phyloP scores from a whole-genome alignment of 2,329 filamentous ascomycete genomes.

The Lomentospora prolificans region DNA sequence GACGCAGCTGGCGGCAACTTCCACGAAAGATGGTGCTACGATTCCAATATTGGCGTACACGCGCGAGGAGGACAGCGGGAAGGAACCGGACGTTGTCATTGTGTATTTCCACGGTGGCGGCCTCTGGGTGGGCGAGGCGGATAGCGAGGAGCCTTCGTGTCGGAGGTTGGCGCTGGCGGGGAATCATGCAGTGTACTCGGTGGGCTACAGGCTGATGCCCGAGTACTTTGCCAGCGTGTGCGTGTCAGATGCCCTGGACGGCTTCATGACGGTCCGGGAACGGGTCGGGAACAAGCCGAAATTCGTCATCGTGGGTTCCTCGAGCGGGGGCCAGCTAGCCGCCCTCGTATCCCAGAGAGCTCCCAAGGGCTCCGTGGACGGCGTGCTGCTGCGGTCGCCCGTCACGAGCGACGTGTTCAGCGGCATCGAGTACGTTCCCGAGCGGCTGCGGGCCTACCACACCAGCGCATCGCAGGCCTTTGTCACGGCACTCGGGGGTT shows the following conservation, averaged over 20 bases:
- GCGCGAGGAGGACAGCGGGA: constrained; percentile 10
- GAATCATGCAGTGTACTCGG: constrained; percentile 28
- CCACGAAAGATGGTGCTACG: constrained; percentile 20
- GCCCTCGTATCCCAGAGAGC: constrained; percentile 28
- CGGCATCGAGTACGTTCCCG: constrained; percentile 25
- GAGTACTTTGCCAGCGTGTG: constrained; percentile 27
- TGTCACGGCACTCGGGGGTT: constrained; percentile 22
- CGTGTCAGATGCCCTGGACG: constrained; percentile 30
- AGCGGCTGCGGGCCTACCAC: constrained; percentile 24
- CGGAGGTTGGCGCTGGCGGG: constrained; percentile 24
- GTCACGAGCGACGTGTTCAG: constrained; percentile 35
- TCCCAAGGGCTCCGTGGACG: constrained; percentile 20
- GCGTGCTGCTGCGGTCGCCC: constrained; percentile 35
- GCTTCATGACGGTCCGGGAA: constrained; percentile 17
- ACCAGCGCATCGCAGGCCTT: constrained; percentile 29
- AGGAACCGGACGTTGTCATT: constrained; percentile 18
- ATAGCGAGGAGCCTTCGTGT: constrained; percentile 39
- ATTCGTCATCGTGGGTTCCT: constrained; percentile 32
- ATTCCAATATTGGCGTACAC: constrained; percentile 29
- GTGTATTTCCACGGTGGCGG: constrained; percentile 41
- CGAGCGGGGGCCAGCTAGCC: constrained; percentile 38
- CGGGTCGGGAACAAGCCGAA: constrained; percentile 11
- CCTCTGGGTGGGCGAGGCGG: constrained; percentile 34
- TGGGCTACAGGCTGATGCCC: constrained; percentile 36
- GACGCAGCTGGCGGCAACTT: constrained; percentile 20